Evolutionary conservation across 2,329 filamentous ascomycete species (phyloP).

Genomic region (Alternaria viburni): DNA sequence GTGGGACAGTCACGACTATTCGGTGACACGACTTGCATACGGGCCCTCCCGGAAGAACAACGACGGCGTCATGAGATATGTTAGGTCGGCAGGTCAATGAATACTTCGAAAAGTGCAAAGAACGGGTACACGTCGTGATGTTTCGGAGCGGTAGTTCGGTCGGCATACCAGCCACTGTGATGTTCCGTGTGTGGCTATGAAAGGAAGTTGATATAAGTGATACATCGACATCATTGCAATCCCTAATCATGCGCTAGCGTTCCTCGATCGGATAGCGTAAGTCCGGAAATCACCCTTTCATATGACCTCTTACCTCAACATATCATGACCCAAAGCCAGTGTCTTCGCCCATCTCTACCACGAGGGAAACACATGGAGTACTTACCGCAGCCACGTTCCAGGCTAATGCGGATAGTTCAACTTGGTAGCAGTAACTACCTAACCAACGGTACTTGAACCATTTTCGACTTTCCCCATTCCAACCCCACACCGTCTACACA

Average conservation of each 20-base stretch:
- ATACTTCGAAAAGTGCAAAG: constrained; percentile 49
- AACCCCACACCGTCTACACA: too few species aligned
- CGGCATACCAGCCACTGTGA: not conserved
- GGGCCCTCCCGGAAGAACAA: constrained; percentile 39
- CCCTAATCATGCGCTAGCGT: not conserved
- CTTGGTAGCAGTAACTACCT: too few species aligned
- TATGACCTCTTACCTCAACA: not conserved
- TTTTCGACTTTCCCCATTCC: too few species aligned
- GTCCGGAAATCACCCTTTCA: not conserved
- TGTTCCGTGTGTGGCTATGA: not conserved
- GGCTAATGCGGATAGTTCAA: too few species aligned
- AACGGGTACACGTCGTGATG: constrained; percentile 20
- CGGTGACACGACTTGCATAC: constrained; percentile 44
- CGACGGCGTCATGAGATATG: constrained; percentile 48
- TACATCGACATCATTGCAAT: not conserved
- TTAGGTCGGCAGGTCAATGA: constrained; percentile 48
- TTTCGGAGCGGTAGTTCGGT: not conserved
- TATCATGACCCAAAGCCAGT: not conserved
- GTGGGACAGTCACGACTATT: constrained; percentile 41
- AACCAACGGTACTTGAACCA: too few species aligned
- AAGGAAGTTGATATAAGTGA: not conserved
- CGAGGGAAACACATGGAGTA: too few species aligned
- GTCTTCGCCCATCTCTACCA: too few species aligned
- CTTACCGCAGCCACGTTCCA: too few species aligned
- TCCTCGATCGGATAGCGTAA: not conserved